Conservation (phyloP, 2,329 filamentous ascomycete genomes). For the Mariannaea sp. region DNA sequence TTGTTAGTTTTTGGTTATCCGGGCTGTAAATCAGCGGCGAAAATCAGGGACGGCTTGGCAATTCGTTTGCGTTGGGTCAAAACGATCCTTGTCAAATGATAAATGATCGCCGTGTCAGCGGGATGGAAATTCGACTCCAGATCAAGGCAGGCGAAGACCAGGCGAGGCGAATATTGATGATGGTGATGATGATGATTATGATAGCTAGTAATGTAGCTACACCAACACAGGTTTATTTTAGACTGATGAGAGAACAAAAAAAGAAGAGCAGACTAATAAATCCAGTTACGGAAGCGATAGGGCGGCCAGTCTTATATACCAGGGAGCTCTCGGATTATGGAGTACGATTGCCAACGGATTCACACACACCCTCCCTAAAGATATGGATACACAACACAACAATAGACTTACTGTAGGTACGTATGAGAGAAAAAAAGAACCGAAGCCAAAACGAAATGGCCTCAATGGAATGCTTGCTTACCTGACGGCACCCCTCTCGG, state of each 20-base stretch:
- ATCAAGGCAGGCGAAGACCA: no score
- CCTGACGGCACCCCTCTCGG: slow-evolving; percentile 14
- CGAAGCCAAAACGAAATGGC: no score
- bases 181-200: neutral
- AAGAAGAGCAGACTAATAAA: neutral
- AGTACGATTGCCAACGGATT: no score
- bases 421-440: slow-evolving; percentile 3
- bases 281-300: slow-evolving; percentile 6
- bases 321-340: slow-evolving; percentile 5
- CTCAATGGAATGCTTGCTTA: slow-evolving; percentile 2
- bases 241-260: neutral
- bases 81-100: neutral
- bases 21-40: neutral
- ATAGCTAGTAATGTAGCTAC: no score
- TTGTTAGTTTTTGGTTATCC: neutral
- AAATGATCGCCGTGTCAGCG: no score
- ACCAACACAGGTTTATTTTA: no score
- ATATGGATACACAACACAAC: no score
- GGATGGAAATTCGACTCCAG: no score
- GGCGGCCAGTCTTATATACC: slow-evolving; percentile 13
- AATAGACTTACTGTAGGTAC: neutral
- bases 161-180: slow-evolving; percentile 6
- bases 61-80: neutral
- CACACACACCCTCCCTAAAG: no score
- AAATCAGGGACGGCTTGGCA: slow-evolving; percentile 9